These are phyloP conservation scores for Crithidia brevicula DNA, from an alignment of 208 protist genomes.

Conservation along the genomic window DNA sequence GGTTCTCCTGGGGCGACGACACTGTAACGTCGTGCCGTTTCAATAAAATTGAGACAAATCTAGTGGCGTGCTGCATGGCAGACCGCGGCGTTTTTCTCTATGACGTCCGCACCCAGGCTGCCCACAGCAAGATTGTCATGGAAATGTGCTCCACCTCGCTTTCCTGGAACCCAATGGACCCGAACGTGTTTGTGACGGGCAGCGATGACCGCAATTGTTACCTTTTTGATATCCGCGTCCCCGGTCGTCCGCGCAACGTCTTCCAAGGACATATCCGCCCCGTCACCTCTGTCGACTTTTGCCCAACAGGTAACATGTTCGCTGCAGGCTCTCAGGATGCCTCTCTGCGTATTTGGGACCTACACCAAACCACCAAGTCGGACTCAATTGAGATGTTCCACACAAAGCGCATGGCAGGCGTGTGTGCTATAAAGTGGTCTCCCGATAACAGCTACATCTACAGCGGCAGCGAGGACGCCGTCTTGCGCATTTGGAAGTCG, in stretches of 20 bases:
- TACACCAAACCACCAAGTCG: slow-evolving; percentile 85
- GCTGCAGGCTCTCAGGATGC: slow-evolving; percentile 95
- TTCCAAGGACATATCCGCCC: slow-evolving; percentile 97
- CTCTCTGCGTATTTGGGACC: slow-evolving; percentile 95
- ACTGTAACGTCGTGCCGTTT: slow-evolving; percentile 90
- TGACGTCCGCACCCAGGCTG: slow-evolving; percentile 90
- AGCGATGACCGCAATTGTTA: slow-evolving; percentile 98
- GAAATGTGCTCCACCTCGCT: slow-evolving; percentile 94
- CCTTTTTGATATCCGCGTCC: slow-evolving; percentile 97
- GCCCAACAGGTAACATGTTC: slow-evolving; percentile 96
- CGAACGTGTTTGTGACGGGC: slow-evolving; percentile 97
- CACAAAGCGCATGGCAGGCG: slow-evolving; percentile 98
- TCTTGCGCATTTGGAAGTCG: slow-evolving; percentile 97
- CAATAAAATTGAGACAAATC: slow-evolving; percentile 94
- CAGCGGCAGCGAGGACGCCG: slow-evolving; percentile 96
- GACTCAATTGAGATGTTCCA: slow-evolving; percentile 97
- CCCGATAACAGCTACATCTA: slow-evolving; percentile 95
- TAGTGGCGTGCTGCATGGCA: slow-evolving; percentile 91
- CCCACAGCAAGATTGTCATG: slow-evolving; percentile 94
- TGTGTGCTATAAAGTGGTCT: slow-evolving; percentile 93
- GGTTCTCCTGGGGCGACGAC: slow-evolving; percentile 95
- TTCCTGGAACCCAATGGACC: slow-evolving; percentile 98
- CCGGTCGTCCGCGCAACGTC: slow-evolving; percentile 92
- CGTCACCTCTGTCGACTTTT: slow-evolving; percentile 96
- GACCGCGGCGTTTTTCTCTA: slow-evolving; percentile 96